Conservation (phyloP, 2,329 filamentous ascomycete species). For the Aspergillus eucalypticola region DNA sequence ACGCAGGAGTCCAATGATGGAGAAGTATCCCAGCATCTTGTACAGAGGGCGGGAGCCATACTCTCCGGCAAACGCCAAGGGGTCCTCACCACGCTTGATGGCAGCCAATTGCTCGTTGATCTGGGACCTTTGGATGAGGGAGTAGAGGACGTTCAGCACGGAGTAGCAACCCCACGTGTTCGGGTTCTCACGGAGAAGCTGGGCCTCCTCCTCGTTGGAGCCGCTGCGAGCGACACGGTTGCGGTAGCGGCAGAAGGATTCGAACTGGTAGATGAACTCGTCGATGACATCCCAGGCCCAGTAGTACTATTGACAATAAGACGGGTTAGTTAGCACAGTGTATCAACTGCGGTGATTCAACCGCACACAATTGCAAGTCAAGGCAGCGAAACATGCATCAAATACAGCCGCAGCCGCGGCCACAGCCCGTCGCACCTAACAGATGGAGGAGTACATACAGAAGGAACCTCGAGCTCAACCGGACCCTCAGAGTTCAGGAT, state of each 20-base stretch:
- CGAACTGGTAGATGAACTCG: slow-evolving; percentile 99
- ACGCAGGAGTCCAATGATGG: slow-evolving; percentile 92
- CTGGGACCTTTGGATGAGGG: slow-evolving; percentile 95
- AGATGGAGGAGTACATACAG: slow-evolving; percentile 62
- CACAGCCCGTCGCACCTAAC: not conserved
- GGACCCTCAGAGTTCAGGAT: slow-evolving; percentile 99
- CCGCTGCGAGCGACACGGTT: slow-evolving; percentile 79
- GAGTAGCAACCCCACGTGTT: slow-evolving; percentile 99
- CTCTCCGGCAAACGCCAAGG: slow-evolving; percentile 82
- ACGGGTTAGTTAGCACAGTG: slow-evolving; percentile 11
- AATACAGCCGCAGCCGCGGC: not conserved
- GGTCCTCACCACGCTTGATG: slow-evolving; percentile 91
- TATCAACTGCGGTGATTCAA: slow-evolving; percentile 2
- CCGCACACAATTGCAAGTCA: slow-evolving; percentile 11
- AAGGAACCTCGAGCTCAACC: slow-evolving; percentile 93
- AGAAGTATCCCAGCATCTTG: slow-evolving; percentile 98
- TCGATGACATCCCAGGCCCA: slow-evolving; percentile 99
- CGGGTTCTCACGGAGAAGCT: slow-evolving; percentile 89
- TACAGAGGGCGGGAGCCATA: slow-evolving; percentile 94
- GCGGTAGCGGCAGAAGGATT: slow-evolving; percentile 97
- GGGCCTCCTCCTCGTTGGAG: slow-evolving; percentile 88
- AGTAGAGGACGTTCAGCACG: slow-evolving; percentile 98
- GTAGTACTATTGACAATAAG: slow-evolving; percentile 68
- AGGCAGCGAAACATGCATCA: not conserved
- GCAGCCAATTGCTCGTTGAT: slow-evolving; percentile 96